A percentile compares a stretch with the other conserved stretches of the same genome.
These are phyloP conservation scores for Kuraishia ogatae DNA, from an alignment of 805 yeast species.

Conservation along the genomic window DNA sequence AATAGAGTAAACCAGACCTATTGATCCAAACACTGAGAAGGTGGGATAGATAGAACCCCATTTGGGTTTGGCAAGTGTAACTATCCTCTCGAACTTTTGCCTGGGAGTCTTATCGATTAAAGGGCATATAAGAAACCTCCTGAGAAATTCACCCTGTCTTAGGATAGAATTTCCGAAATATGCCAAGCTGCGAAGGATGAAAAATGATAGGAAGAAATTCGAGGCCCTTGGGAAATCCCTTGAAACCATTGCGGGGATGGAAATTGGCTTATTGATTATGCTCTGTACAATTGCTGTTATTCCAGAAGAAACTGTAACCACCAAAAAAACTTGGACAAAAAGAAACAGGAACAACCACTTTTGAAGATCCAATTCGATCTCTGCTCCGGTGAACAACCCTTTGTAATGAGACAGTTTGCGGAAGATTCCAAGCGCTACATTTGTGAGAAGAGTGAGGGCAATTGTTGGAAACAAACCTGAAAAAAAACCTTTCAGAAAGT, in stretches of 20 bases:
- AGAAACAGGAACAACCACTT: constrained; percentile 70
- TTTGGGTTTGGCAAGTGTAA: constrained; percentile 34
- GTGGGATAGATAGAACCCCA: constrained; percentile 82
- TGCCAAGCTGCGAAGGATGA: constrained; percentile 67
- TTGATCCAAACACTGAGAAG: constrained; percentile 68
- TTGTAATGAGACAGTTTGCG: constrained; percentile 43
- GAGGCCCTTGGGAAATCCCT: constrained; percentile 79
- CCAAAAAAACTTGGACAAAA: constrained; percentile 76
- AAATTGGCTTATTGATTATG: constrained; percentile 58
- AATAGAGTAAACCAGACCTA: constrained; percentile 70
- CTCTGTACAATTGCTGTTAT: constrained; percentile 54
- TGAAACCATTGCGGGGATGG: constrained; percentile 66
- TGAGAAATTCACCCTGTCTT: constrained; percentile 44
- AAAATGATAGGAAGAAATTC: constrained; percentile 73
- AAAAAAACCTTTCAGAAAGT: constrained; percentile 38
- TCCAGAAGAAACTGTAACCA: constrained; percentile 80
- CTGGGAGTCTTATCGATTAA: constrained; percentile 55
- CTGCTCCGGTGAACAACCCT: constrained; percentile 53
- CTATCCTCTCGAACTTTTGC: constrained; percentile 34
- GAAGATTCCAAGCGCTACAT: constrained; percentile 51
- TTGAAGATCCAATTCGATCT: constrained; percentile 64
- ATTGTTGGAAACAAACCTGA: constrained; percentile 64
- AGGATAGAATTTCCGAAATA: constrained; percentile 66
- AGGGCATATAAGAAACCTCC: constrained; percentile 25
- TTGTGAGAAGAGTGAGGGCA: constrained; percentile 53